Base-by-base conservation (phyloP, 208 protist genomes). In the Acanthamoeba rhysodes region DNA sequence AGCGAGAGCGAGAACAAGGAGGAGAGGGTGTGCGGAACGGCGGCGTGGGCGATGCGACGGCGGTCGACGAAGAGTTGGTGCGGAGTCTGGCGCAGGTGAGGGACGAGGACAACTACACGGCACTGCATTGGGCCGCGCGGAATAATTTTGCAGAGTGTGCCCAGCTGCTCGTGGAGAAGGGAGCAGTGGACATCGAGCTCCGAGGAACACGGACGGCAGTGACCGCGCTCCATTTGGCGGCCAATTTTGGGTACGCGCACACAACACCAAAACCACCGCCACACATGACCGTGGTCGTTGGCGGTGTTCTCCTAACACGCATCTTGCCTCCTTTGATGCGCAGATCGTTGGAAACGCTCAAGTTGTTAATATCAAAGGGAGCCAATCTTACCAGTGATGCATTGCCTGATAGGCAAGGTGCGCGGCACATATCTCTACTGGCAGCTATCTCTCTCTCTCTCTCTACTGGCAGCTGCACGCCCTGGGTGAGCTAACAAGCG, bases 71-170 rank as follows among this genome's bases (percentile, higher is more conserved):
- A 41, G 74, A 84, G 34, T 55, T 84, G 74, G 32, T 84, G 45
- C 74, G 74, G 45, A 84, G 74, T 27, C 74, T 84, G 45, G 74
- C 74, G 74, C 74, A 53, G 45, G 74, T 84, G 74, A 27, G 74
- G 41, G 74, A 84, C 74, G 74, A 84, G 45, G 74, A 84, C 74
- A 84, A 84, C 27, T 84, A 84, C 45, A 84, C 74, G 41, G 74
- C 74, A 4, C 74, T 84, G 74, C 74, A 84, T 22, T 84, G 74
- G 74, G 74, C 74, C 45, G 74, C 74, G 74, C 34, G 45, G 18
- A 84, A 84, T 37, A 84, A 84, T 84, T 84, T 84, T 84, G 74
- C 74, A 24, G 74, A 84, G 37, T 84, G 74, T 34, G 74, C 74
- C 20, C 74, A 84, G 74, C 74, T 84, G 74, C 74, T 84, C 32